Evolutionary conservation across 192 early-diverging fungal genomes (phyloP), one percentile per base, ranked within the genome.

Genomic region (Martensiomyces pterosporus): DNA sequence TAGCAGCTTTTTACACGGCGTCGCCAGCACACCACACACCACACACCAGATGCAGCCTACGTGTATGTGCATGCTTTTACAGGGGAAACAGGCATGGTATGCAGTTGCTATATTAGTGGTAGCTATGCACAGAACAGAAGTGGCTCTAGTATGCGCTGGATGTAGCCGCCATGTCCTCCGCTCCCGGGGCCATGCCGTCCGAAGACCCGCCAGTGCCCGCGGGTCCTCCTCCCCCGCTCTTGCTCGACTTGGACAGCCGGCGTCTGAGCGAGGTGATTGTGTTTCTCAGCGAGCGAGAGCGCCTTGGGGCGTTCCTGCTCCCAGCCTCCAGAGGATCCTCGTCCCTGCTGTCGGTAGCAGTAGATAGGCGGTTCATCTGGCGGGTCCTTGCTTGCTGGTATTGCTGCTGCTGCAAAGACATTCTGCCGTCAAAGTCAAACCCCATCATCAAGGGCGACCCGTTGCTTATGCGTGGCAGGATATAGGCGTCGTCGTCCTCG

Each of bases 181-280:
- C n/a, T n/a, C n/a, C n/a, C n/a, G n/a, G n/a, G n/a, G n/a, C n/a
- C n/a, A n/a, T n/a, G n/a, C n/a, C n/a, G n/a, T n/a, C n/a, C n/a
- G n/a, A n/a, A n/a, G n/a, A n/a, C n/a, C n/a, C n/a, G n/a, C n/a
- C n/a, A n/a, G n/a, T n/a, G n/a, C n/a, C n/a, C n/a, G n/a, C n/a
- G n/a, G n/a, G n/a, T n/a, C 6, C 21, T 64, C 67, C 9, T 59
- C 60, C 43, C 4, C 57, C 53, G 21, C 44, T 60, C 21, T 60
- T 50, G 29, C 69, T 73, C 8, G 69, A 73, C 18, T 43, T 52
- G 3, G 69, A 73, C 36, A 73, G 53, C 34, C 47, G 59, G 49
- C 69, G 69, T 9, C 63, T 40, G 9, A 73, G 58, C 33, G 69
- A 73, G 13, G 69, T 73, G 26, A 73, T 73, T 0, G 69, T 73